These are phyloP conservation scores for Penicillium sp. DNA, from an alignment of 2,329 filamentous ascomycete species.

Conservation along the genomic window DNA sequence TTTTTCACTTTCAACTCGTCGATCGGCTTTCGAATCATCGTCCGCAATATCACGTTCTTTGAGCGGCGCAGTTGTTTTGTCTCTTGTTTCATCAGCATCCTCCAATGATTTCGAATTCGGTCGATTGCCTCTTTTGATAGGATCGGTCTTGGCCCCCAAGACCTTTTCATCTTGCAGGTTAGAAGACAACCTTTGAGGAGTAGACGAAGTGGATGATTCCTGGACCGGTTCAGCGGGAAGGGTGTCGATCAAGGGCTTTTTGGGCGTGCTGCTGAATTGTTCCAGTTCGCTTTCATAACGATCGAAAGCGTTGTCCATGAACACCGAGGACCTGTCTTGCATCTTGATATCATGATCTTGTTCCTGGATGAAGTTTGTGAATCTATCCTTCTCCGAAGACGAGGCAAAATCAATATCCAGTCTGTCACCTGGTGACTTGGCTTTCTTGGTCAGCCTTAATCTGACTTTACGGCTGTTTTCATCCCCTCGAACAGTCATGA, in stretches of 20 bases:
- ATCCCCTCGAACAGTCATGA: constrained; percentile 22
- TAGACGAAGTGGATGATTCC: constrained; percentile 15
- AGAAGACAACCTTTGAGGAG: constrained; percentile 37
- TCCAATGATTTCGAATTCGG: not conserved
- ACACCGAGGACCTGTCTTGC: constrained; percentile 29
- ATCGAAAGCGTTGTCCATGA: constrained; percentile 40
- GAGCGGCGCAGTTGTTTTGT: not conserved
- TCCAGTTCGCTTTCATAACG: constrained; percentile 15
- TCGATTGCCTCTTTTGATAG: not conserved
- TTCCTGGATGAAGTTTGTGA: constrained; percentile 23
- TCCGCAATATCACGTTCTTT: not conserved
- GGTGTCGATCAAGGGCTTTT: constrained; percentile 19
- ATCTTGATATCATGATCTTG: constrained; percentile 13
- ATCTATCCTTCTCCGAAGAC: constrained; percentile 22
- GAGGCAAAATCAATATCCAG: constrained; percentile 37
- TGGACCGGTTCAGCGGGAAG: constrained; percentile 7
- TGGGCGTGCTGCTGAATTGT: constrained; percentile 13
- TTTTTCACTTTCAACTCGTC: not conserved
- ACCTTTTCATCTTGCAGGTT: constrained; percentile 29
- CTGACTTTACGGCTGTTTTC: constrained; percentile 33
- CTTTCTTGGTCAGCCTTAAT: constrained; percentile 29
- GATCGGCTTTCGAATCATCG: not conserved
- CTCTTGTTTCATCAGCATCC: not conserved
- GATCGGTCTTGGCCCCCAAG: not conserved
- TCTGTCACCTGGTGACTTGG: constrained; percentile 15